Evolutionary conservation across 164 flowering plant species (phyloP).

Genomic region (Aristolochia fimbriata): DNA sequence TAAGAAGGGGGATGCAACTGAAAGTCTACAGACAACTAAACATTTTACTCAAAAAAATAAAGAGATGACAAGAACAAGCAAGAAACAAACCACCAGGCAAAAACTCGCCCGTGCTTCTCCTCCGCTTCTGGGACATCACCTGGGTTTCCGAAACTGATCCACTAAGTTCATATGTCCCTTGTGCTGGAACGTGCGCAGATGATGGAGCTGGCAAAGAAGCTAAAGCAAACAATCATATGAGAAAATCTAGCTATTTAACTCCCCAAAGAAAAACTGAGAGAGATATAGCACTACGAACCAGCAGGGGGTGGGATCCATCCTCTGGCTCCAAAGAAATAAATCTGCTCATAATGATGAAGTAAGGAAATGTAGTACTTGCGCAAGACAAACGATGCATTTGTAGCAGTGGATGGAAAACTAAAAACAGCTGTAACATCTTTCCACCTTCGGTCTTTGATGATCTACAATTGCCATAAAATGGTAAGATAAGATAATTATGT

Average conservation of each 20-base stretch:
- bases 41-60: too few relatives aligned
- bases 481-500: background rate
- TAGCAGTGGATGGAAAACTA: slow-evolving; percentile 87
- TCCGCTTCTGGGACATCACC: slow-evolving; percentile 16
- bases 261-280: background rate
- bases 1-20: background rate
- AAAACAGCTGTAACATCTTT: slow-evolving; percentile 87
- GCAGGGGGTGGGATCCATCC: slow-evolving; percentile 37
- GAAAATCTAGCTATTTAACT: background rate
- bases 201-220: slow-evolving; percentile 31
- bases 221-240: slow-evolving; percentile 11
- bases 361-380: slow-evolving; percentile 80
- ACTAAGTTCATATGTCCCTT: slow-evolving; percentile 12
- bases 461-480: slow-evolving; percentile 24
- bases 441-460: slow-evolving; percentile 72
- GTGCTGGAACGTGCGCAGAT: slow-evolving; percentile 14
- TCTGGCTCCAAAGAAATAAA: slow-evolving; percentile 60
- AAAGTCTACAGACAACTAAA: too few relatives aligned
- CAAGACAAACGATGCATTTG: slow-evolving; percentile 92
- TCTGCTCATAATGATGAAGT: slow-evolving; percentile 77
- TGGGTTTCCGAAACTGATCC: slow-evolving; percentile 22
- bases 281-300: slow-evolving; percentile 23
- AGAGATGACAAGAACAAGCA: background rate
- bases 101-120: slow-evolving; percentile 14
- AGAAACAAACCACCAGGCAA: slow-evolving; percentile 28